These are phyloP conservation scores for Solanum okadae DNA, from an alignment of 257 asterid species.

Conservation along the genomic window DNA sequence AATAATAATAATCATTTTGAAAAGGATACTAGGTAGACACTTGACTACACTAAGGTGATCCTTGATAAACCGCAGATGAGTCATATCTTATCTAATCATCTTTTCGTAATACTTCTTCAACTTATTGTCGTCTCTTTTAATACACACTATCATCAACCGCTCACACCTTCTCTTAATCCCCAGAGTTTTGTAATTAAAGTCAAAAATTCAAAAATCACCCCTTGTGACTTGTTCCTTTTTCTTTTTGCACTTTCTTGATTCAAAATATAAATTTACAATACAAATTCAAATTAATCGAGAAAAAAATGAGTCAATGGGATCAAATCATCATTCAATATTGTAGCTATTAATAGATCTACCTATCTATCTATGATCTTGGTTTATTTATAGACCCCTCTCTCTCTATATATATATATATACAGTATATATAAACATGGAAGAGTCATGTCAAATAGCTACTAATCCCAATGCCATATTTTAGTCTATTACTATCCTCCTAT, in stretches of 20 bases:
- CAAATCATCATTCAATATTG: neutral
- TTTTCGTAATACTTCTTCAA: too few species aligned
- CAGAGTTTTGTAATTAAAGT: neutral
- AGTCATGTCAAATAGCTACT: neutral
- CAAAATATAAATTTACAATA: too few species aligned
- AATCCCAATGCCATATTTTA: neutral
- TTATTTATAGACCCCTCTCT: too few species aligned
- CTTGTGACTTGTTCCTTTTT: neutral
- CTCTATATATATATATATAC: neutral
- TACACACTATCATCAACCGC: neutral
- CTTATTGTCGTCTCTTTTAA: rapidly evolving
- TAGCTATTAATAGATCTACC: neutral
- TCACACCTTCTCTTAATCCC: neutral
- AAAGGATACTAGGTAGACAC: neutral
- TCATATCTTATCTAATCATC: too few species aligned
- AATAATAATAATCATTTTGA: too few species aligned
- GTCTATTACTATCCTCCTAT: neutral
- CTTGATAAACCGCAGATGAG: neutral
- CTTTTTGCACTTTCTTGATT: too few species aligned
- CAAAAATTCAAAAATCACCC: neutral
- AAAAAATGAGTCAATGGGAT: neutral
- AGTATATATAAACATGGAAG: neutral
- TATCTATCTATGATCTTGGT: neutral
- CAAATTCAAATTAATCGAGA: too few species aligned
- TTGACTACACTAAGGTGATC: neutral